Base-by-base conservation (phyloP, 805 yeast genomes). In the Kluyveromyces nonfermentans region DNA sequence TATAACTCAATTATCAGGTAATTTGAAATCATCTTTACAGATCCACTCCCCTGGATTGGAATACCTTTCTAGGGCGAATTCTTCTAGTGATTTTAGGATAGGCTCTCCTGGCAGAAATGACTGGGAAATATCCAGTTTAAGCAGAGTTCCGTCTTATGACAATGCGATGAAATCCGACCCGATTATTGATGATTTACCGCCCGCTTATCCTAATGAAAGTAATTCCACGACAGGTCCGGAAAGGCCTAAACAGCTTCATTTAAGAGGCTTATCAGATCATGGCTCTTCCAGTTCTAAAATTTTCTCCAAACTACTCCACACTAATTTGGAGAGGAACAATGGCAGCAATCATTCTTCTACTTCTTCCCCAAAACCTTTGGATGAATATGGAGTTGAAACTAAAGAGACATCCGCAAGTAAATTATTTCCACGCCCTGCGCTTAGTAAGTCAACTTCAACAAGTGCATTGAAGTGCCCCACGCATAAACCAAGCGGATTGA, bases 121-220 rank as follows among this genome's bases (percentile, higher is more conserved):
- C 22, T 67, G 72, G 70, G 73, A 74, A 46, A 47, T 70, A 2
- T 59, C 60, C 5, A 62, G 69, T 2, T 51, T 86, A 50, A 78
- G 83, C 17, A 68, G 77, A 40, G 96, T 90, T 6, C 97, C 97
- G 0, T 79, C 95, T 0, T 90, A 90, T 62, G 74, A 73, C 7
- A 80, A 84, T 28, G 97, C 97, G 0, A 63, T 88, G 60, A 75
- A 74, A 53, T 62, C 75, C 2, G 79, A 72, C 37, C 66, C 64
- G 5, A 63, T 71, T 9, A 73, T 68, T 3, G 73, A 68, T 17
- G 77, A 74, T 42, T 63, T 82, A 20, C 80, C 96, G 1, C 97
- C 97, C 0, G 73, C 75, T 2, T 88, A 87, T 60, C 61, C 59
- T 5, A 37, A 39, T 35, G 41, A 42, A 9, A 21, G 14, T n/a